phyloP scores from a whole-genome alignment of 2,329 filamentous ascomycete genomes.

The Talaromyces sp. region DNA sequence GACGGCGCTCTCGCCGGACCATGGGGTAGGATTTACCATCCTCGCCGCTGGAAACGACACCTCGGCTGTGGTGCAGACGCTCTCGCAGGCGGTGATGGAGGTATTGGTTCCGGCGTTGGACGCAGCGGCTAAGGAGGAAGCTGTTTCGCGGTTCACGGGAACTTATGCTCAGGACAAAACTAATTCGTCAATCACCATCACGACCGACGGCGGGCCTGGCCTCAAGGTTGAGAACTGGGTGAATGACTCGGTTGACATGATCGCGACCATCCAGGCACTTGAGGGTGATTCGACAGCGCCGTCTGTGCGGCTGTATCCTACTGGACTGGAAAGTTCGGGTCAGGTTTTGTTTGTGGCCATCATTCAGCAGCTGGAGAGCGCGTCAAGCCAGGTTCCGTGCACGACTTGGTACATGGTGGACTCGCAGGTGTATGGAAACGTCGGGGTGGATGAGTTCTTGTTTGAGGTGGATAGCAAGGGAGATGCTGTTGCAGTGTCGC shows the following conservation, averaged over 20 bases:
- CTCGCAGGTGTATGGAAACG: conserved; percentile 14
- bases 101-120: conserved; percentile 17
- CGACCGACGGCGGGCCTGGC: neutral
- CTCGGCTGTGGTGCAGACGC: conserved; percentile 13
- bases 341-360: conserved; percentile 20
- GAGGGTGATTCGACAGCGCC: neutral
- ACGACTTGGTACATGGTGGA: conserved; percentile 16
- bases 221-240: neutral
- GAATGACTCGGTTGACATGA: neutral
- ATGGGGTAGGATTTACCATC: conserved; percentile 20
- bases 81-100: conserved; percentile 18
- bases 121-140: conserved; percentile 15
- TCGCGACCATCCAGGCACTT: neutral
- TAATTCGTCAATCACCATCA: neutral
- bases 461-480: conserved; percentile 16
- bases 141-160: neutral
- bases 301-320: conserved; percentile 8
- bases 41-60: conserved; percentile 16
- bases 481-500: conserved; percentile 12
- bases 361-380: conserved; percentile 4
- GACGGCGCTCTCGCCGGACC: conserved; percentile 21
- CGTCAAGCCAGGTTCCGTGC: conserved; percentile 14
- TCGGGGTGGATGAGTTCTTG: conserved; percentile 19
- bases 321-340: conserved; percentile 13
- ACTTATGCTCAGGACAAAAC: neutral